Base-by-base conservation (phyloP, 345 rosid species). In the Turritis glabra region DNA sequence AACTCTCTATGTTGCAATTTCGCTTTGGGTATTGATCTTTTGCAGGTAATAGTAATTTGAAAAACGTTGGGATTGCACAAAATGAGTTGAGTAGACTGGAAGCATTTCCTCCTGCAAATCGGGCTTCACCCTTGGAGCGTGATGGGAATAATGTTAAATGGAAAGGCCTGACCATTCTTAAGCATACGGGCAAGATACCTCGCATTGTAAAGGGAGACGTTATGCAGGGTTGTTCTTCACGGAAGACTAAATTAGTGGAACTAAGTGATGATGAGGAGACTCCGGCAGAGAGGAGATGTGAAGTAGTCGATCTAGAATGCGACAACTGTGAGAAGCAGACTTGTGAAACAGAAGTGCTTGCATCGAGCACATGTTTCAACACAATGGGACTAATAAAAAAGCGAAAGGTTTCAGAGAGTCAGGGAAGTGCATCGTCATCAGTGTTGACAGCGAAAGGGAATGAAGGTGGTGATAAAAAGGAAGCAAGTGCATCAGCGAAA, bases 51-150 rank as follows among this genome's bases (percentile, higher is more conserved):
- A 57, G 33, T 52, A n/a, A 71, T 77, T 72, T 48, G 55, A 71
- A 57, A 25, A 26, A 65, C 23, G 30, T 65, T 56, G 66, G 73
- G 18, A 43, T 23, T 58, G 33, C 63, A 65, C 46, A 22, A 32
- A 59, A 14, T 58, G 77, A 66, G 32, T 58, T 58, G 56, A 73
- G 76, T 78, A 84, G 71, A 73, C 48, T 88, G 43, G 73, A 76
- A 69, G 89, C 75, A 57, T 65, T 86, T 75, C 84, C 82, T 80
- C 92, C 99, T 60, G 98, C 98, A 30, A 92, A 92, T 79, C 84
- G 82, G 33, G 81, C 92, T 59, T 86, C 85, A 81, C 84, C 85
- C 68, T 73, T 74, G 77, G 82, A 76, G 48, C 54, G 33, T 53
- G 82, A 64, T 65, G 84, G 74, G 37, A 79, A 66, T 43, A 66